Evolutionary conservation across 441 rosid genomes (phyloP).

Genomic region (Adansonia rubrostipa): DNA sequence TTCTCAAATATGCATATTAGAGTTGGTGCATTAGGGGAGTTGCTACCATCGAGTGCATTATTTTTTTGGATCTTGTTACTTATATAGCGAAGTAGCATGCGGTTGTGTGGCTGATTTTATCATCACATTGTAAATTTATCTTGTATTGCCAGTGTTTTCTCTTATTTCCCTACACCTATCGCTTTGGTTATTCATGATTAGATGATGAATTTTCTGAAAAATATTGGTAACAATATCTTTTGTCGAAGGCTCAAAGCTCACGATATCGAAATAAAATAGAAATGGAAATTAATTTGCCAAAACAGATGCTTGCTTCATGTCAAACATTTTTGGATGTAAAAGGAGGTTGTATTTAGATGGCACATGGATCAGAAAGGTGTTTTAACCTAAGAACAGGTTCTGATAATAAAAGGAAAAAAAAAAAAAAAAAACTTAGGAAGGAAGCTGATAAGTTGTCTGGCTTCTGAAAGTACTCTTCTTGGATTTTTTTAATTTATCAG

Average conservation of each 20-base stretch:
- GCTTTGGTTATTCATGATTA: neutral
- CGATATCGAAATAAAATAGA: neutral
- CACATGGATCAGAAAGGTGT: slow-evolving; percentile 7
- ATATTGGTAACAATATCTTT: slow-evolving; percentile 8
- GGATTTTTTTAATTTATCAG: neutral
- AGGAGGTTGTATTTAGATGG: neutral
- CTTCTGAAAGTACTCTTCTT: neutral
- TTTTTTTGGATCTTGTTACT: slow-evolving; percentile 13
- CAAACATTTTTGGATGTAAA: neutral
- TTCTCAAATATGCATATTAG: neutral
- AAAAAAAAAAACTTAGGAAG: neutral
- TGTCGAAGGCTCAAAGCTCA: neutral
- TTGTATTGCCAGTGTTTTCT: neutral
- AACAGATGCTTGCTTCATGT: slow-evolving; percentile 9
- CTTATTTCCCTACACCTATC: neutral
- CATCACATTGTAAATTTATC: neutral
- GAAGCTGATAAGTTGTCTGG: neutral
- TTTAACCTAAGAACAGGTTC: slow-evolving; percentile 1
- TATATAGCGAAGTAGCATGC: neutral
- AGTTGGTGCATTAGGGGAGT: neutral
- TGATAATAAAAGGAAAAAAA: neutral
- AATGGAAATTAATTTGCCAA: neutral
- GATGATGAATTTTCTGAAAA: neutral
- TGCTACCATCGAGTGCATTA: neutral
- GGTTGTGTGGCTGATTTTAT: neutral